These are phyloP conservation scores for Tubosaeta sp. DNA, from an alignment of 768 basidiomycete species.

Conservation along the genomic window DNA sequence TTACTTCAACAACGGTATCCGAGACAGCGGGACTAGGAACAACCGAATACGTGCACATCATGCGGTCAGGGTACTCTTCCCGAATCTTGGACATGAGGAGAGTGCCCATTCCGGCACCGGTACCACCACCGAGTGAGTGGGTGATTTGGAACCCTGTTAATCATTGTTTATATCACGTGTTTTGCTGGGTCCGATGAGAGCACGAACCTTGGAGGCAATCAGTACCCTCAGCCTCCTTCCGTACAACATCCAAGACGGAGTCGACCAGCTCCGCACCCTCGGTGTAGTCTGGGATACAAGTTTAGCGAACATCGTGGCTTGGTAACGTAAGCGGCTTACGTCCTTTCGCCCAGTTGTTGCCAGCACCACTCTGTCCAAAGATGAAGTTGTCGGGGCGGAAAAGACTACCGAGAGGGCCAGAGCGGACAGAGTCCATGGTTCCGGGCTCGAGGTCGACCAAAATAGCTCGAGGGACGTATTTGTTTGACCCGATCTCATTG, in stretches of 20 bases:
- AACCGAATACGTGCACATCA: conserved; percentile 99
- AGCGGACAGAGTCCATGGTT: conserved; percentile 90
- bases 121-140: conserved; percentile 98
- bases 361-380: conserved; percentile 96
- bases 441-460: conserved; percentile 98
- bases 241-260: conserved; percentile 95
- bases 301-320: not conserved
- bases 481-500: conserved; percentile 91
- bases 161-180: conserved; percentile 3
- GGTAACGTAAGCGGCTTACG: conserved; percentile 51
- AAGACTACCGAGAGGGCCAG: conserved; percentile 82
- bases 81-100: conserved; percentile 98
- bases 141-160: conserved; percentile 92
- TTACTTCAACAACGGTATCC: conserved; percentile 94
- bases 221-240: conserved; percentile 97
- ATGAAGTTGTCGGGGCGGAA: conserved; percentile 99
- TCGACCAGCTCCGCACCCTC: conserved; percentile 99
- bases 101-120: conserved; percentile 99
- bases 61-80: conserved; percentile 98
- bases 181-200: not conserved
- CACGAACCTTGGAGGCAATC: conserved; percentile 91
- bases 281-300: conserved; percentile 55
- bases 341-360: conserved; percentile 99
- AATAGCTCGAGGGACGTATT: conserved; percentile 98
- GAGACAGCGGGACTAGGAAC: conserved; percentile 97